phyloP scores from a whole-genome alignment of 768 basidiomycete species.

The Amanita subjunquillea region DNA sequence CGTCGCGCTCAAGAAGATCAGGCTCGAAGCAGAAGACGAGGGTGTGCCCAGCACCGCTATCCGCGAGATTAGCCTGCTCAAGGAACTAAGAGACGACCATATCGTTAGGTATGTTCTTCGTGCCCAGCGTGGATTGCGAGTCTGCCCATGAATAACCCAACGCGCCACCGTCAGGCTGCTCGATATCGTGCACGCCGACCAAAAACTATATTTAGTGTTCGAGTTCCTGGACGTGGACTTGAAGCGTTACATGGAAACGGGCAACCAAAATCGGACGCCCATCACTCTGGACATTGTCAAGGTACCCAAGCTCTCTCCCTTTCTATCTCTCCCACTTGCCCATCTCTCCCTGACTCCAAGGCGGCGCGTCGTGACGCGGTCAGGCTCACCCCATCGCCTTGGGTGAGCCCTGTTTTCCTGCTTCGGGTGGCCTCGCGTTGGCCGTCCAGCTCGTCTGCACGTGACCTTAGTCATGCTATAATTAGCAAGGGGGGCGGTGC shows the following conservation, averaged over 20 bases:
- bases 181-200: slow-evolving; percentile 95
- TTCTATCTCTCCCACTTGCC: too few relatives aligned
- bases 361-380: too few relatives aligned
- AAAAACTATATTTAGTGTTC: slow-evolving; percentile 95
- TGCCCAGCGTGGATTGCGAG: neutral
- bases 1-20: slow-evolving; percentile 97
- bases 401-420: neutral
- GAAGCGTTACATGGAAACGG: slow-evolving; percentile 93
- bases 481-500: slow-evolving; percentile 7
- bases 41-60: slow-evolving; percentile 98
- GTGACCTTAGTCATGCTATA: slow-evolving; percentile 1
- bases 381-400: too few relatives aligned
- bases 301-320: slow-evolving; percentile 28
- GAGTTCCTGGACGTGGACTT: slow-evolving; percentile 97
- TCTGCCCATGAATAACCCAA: neutral
- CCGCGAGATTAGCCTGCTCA: slow-evolving; percentile 93
- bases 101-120: slow-evolving; percentile 67
- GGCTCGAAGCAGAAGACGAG: slow-evolving; percentile 97
- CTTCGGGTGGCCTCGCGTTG: neutral
- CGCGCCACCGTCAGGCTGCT: slow-evolving; percentile 49
- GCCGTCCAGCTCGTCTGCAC: neutral
- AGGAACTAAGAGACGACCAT: slow-evolving; percentile 93
- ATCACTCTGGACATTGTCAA: slow-evolving; percentile 69
- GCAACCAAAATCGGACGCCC: slow-evolving; percentile 60
- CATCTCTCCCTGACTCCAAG: too few relatives aligned